These are phyloP conservation scores for Dentiscutata heterogama DNA, from an alignment of 371 early-diverging fungal genomes.

Conservation along the genomic window DNA sequence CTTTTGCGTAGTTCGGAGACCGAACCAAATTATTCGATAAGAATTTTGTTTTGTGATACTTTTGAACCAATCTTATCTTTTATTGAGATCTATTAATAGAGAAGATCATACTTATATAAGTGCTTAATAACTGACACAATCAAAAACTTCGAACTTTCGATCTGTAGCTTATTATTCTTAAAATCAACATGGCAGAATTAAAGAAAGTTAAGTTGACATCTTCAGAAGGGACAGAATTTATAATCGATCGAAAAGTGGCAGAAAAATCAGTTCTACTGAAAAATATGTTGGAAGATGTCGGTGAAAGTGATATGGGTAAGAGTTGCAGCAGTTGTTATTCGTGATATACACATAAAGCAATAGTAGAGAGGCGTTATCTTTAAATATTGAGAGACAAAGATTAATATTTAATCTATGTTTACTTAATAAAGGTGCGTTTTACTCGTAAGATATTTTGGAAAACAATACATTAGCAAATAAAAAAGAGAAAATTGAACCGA, in stretches of 20 bases:
- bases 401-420: too few species aligned
- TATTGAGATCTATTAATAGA: too few species aligned
- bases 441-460: neutral
- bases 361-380: neutral
- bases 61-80: too few species aligned
- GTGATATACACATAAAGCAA: neutral
- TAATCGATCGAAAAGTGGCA: slow-evolving; percentile 78
- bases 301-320: slow-evolving; percentile 63
- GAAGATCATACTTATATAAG: too few species aligned
- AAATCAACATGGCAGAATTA: neutral
- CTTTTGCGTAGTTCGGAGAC: too few species aligned
- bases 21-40: too few species aligned
- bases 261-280: slow-evolving; percentile 83
- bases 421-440: neutral
- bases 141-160: too few species aligned
- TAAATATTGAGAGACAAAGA: neutral
- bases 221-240: slow-evolving; percentile 79
- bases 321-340: too few species aligned
- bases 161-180: neutral
- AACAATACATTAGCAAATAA: too few species aligned
- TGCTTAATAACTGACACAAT: too few species aligned
- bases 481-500: too few species aligned
- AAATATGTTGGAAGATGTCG: slow-evolving; percentile 86
- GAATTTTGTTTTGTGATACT: too few species aligned
- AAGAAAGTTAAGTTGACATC: slow-evolving; percentile 59